Percentiles rank a stretch among this genome's conserved stretches.
phyloP scores from a whole-genome alignment of 2,329 filamentous ascomycete genomes.

The Apiospora pterosperma region DNA sequence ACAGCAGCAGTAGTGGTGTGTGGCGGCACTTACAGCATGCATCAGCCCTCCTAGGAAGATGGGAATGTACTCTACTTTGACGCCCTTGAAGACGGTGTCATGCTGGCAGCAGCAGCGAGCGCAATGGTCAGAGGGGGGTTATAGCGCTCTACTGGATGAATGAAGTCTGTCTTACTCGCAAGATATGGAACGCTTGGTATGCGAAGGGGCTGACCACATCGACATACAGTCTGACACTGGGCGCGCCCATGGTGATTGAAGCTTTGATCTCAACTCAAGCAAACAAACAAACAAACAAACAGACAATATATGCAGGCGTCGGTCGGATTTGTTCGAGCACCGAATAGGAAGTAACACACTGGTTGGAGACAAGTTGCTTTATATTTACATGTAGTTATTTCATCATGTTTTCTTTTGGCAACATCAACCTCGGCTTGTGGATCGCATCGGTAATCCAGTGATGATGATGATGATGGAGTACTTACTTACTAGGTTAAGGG shows the following conservation, averaged over 20 bases:
- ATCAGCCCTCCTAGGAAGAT: slow-evolving; percentile 36
- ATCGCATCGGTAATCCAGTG: background rate
- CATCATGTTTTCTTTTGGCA: background rate
- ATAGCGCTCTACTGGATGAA: slow-evolving; percentile 2
- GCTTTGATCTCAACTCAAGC: background rate
- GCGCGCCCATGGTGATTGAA: slow-evolving; percentile 10
- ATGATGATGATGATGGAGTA: background rate
- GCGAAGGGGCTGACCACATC: slow-evolving; percentile 38
- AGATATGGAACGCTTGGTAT: slow-evolving; percentile 34
- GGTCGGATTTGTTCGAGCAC: too few species aligned
- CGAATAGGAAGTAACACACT: too few species aligned
- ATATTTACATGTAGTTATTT: background rate
- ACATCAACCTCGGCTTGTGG: background rate
- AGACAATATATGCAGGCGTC: too few species aligned
- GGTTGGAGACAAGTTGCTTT: too few species aligned
- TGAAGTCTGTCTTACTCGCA: slow-evolving; percentile 27
- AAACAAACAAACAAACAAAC: background rate
- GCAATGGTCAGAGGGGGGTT: background rate
- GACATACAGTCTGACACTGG: slow-evolving; percentile 34
- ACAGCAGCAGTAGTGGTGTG: background rate
- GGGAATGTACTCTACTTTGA: slow-evolving; percentile 31
- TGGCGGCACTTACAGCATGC: slow-evolving; percentile 24
- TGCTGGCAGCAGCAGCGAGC: slow-evolving; percentile 18
- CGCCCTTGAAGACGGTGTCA: slow-evolving; percentile 25
- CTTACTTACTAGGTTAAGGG: too few species aligned